A percentile compares a stretch with the other conserved stretches of the same genome.
Evolutionary conservation across 768 basidiomycete genomes (phyloP).

Genomic region (Kwoniella mangroviensis): DNA sequence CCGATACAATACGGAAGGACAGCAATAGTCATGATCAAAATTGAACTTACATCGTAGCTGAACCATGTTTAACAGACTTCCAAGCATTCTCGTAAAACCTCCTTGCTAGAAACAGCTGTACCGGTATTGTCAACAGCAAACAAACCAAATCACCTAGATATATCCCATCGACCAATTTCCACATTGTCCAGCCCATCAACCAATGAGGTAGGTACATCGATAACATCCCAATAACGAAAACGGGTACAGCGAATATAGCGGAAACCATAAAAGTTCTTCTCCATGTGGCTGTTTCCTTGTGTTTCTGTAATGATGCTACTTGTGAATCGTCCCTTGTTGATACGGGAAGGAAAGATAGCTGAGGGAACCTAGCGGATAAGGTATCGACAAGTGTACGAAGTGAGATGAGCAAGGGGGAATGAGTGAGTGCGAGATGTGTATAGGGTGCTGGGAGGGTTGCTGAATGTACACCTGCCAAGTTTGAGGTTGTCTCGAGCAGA

Average conservation of each 20-base stretch:
- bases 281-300: conserved; percentile 65
- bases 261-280: conserved; percentile 74
- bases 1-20: no score
- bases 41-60: conserved; percentile 76
- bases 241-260: conserved; percentile 82
- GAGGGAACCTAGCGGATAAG: conserved; percentile 47
- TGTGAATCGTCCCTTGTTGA: conserved; percentile 52
- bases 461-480: conserved; percentile 48
- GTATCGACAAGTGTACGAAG: conserved; percentile 56
- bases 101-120: conserved; percentile 87
- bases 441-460: conserved; percentile 44
- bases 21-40: background rate
- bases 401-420: conserved; percentile 53
- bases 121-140: conserved; percentile 79
- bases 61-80: conserved; percentile 85
- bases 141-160: conserved; percentile 81
- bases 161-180: conserved; percentile 66
- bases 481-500: conserved; percentile 29
- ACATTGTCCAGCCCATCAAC: conserved; percentile 58
- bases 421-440: conserved; percentile 47
- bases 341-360: conserved; percentile 55
- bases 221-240: conserved; percentile 90
- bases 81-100: conserved; percentile 88
- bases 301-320: conserved; percentile 56
- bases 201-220: conserved; percentile 62